Evolutionary conservation across 2,329 filamentous ascomycete genomes (phyloP).

Genomic region (Didymella exigua): DNA sequence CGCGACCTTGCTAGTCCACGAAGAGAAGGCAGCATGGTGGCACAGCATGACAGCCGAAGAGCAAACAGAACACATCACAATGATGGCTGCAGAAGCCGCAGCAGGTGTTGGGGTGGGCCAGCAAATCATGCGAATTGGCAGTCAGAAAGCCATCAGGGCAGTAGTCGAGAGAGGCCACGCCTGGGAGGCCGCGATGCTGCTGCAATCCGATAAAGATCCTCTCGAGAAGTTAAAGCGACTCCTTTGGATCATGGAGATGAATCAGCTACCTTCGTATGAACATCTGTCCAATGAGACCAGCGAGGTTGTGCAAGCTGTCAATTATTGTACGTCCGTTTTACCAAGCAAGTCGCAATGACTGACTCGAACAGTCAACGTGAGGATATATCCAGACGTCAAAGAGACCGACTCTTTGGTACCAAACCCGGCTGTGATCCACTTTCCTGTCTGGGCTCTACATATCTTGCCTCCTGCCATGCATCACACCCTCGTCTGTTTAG

Average conservation of each 20-base stretch:
- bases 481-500: conserved; percentile 35
- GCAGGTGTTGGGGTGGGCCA: conserved; percentile 5
- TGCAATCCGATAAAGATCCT: conserved; percentile 21
- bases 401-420: conserved; percentile 25
- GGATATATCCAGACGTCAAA: conserved; percentile 30
- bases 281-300: conserved; percentile 31
- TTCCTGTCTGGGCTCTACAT: conserved; percentile 34
- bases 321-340: conserved; percentile 33
- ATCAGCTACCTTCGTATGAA: conserved; percentile 31
- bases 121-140: conserved; percentile 15
- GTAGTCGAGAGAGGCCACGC: conserved; percentile 18
- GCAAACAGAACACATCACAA: conserved; percentile 1
- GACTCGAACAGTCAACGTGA: conserved; percentile 30
- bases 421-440: conserved; percentile 35
- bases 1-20: not conserved
- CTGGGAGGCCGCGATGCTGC: conserved; percentile 23
- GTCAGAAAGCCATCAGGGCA: conserved; percentile 22
- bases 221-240: conserved; percentile 24
- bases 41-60: conserved; percentile 2
- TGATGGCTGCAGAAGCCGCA: conserved; percentile 2
- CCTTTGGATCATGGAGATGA: conserved; percentile 21
- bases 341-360: not conserved
- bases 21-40: conserved; percentile 12
- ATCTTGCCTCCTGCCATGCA: conserved; percentile 37
- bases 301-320: conserved; percentile 39